phyloP scores from a whole-genome alignment of 345 rosid genomes.

The Lagerstroemia speciosa region DNA sequence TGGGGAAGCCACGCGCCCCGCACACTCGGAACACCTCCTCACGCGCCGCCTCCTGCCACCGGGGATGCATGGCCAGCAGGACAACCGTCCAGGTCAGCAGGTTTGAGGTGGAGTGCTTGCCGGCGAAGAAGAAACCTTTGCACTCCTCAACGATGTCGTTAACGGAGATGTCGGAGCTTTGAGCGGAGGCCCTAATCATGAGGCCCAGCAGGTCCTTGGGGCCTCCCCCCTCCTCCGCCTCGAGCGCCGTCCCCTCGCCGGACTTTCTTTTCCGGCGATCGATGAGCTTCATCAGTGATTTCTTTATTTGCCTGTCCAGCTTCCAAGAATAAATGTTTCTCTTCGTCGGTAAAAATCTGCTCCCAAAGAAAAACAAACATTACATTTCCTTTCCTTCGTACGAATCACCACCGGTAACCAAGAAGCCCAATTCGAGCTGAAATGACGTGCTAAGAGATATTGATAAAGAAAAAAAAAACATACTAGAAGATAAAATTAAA shows the following conservation, averaged over 20 bases:
- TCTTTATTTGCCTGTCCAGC: conserved; percentile 53
- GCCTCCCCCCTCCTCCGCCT: conserved; percentile 5
- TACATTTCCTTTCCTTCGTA: no score
- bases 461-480: no score
- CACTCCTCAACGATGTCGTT: conserved; percentile 62
- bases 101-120: conserved; percentile 80
- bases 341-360: conserved; percentile 64
- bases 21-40: conserved; percentile 69
- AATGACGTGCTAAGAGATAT: no score
- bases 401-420: no score
- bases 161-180: conserved; percentile 8
- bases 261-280: conserved; percentile 26
- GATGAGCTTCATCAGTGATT: conserved; percentile 46
- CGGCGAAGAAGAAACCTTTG: conserved; percentile 88
- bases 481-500: no score
- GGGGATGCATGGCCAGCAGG: conserved; percentile 70
- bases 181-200: conserved; percentile 46
- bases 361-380: not conserved
- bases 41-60: conserved; percentile 83
- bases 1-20: conserved; percentile 69
- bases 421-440: no score
- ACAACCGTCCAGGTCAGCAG: conserved; percentile 80
- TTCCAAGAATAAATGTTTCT: conserved; percentile 67
- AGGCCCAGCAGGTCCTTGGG: conserved; percentile 45
- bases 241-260: not conserved